These are phyloP conservation scores for Dacryopinax spathularia DNA, from an alignment of 768 basidiomycete species.

Conservation along the genomic window DNA sequence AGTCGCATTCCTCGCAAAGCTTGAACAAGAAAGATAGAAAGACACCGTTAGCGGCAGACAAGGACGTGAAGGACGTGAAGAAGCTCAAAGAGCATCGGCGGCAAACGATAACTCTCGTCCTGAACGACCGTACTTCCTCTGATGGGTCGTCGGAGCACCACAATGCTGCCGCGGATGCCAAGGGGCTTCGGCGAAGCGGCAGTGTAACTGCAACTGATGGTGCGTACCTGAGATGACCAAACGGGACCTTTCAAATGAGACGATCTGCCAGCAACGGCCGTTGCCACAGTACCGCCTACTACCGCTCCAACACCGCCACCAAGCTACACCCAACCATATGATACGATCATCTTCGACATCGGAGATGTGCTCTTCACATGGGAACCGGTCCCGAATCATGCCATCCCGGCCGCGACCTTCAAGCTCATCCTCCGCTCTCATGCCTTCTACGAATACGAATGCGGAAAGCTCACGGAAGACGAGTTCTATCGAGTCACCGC, in stretches of 20 bases:
- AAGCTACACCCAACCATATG: neutral
- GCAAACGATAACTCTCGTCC: neutral
- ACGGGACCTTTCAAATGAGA: neutral
- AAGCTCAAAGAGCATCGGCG: neutral
- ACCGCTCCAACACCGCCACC: neutral
- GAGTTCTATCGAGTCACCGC: constrained; percentile 33
- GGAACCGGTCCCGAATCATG: constrained; percentile 31
- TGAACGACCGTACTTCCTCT: neutral
- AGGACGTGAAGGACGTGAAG: neutral
- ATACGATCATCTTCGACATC: constrained; percentile 37
- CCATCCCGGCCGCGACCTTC: constrained; percentile 30
- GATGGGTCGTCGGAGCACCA: neutral
- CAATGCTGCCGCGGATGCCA: neutral
- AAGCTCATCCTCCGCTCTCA: constrained; percentile 31
- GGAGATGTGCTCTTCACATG: constrained; percentile 45
- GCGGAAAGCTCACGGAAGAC: constrained; percentile 31
- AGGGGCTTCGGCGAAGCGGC: neutral
- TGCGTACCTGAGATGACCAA: neutral
- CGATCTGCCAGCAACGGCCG: neutral
- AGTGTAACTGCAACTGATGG: neutral
- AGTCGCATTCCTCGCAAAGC: neutral
- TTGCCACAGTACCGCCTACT: neutral
- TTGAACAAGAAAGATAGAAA: neutral
- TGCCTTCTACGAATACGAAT: constrained; percentile 43
- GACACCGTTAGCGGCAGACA: neutral